A percentile compares a stretch with the other conserved stretches of the same genome.
Conservation (phyloP, 306 rosid species). For the Vicia faba region DNA sequence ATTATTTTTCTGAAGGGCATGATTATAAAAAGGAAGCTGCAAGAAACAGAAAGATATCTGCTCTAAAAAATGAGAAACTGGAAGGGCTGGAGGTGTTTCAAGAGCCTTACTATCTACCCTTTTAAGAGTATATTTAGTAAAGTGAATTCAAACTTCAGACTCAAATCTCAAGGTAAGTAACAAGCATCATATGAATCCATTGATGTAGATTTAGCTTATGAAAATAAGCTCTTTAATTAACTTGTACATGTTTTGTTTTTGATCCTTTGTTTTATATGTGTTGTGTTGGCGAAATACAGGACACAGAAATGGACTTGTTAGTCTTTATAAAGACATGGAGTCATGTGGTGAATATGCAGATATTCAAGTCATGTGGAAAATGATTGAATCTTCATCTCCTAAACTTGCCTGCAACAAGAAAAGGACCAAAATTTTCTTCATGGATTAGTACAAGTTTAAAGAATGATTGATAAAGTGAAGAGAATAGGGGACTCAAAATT, state of each 20-base stretch:
- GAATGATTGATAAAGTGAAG: neutral
- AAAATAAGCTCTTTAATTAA: neutral
- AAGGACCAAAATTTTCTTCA: constrained; percentile 27
- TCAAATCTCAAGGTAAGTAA: constrained; percentile 56
- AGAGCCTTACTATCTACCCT: constrained; percentile 53
- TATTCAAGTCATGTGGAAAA: constrained; percentile 89
- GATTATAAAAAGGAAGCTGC: constrained; percentile 46
- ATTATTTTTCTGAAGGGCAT: constrained; percentile 36
- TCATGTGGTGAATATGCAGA: constrained; percentile 79
- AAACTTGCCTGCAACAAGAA: constrained; percentile 37
- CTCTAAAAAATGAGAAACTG: constrained; percentile 54
- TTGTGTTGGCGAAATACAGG: constrained; percentile 53
- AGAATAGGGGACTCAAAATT: constrained; percentile 17
- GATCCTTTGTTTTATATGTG: constrained; percentile 12
- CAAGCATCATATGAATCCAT: constrained; percentile 7
- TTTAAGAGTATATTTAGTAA: constrained; percentile 49
- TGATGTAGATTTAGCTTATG: too few relatives aligned
- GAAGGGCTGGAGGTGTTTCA: constrained; percentile 55
- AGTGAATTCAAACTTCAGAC: constrained; percentile 48
- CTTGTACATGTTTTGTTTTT: constrained; percentile 11
- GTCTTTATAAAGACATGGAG: constrained; percentile 73
- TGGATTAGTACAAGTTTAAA: neutral
- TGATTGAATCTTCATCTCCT: constrained; percentile 68
- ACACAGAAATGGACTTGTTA: constrained; percentile 54
- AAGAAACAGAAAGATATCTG: constrained; percentile 28